These are phyloP conservation scores for Papiliotrema nemorosa DNA, from an alignment of 1,284 basidiomycete genomes.

Conservation along the genomic window DNA sequence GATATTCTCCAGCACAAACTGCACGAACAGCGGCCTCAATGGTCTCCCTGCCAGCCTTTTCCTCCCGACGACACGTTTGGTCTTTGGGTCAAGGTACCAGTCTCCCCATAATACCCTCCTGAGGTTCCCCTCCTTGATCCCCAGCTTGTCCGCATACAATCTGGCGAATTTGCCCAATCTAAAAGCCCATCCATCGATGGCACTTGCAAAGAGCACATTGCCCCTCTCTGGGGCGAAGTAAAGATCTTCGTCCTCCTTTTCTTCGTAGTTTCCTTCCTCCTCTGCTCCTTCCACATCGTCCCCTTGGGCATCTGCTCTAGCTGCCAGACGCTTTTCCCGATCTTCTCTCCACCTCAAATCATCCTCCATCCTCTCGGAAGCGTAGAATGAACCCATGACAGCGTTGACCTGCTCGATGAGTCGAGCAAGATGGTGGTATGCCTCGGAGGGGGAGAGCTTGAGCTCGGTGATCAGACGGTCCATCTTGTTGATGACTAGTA, in stretches of 20 bases:
- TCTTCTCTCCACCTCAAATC: constrained; percentile 91
- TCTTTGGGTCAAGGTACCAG: constrained; percentile 95
- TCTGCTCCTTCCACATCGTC: constrained; percentile 42
- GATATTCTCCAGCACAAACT: constrained; percentile 95
- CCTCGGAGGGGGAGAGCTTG: constrained; percentile 84
- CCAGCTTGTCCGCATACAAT: constrained; percentile 85
- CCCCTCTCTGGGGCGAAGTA: constrained; percentile 96
- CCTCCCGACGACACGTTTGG: constrained; percentile 85
- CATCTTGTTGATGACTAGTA: constrained; percentile 96
- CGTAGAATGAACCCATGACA: constrained; percentile 95
- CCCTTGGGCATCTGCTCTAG: constrained; percentile 56
- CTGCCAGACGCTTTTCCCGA: constrained; percentile 72
- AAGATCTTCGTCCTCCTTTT: constrained; percentile 95
- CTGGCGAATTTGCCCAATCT: constrained; percentile 89
- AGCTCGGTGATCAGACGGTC: constrained; percentile 94
- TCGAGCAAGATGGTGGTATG: constrained; percentile 87
- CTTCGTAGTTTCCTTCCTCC: constrained; percentile 63
- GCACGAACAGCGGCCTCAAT: constrained; percentile 96
- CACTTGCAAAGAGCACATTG: constrained; percentile 95
- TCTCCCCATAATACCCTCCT: constrained; percentile 94
- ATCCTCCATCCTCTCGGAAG: constrained; percentile 94
- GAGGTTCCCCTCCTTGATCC: constrained; percentile 83
- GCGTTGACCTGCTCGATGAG: constrained; percentile 98
- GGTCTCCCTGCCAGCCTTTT: constrained; percentile 79
- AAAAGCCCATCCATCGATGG: constrained; percentile 98